Conservation (phyloP, 495 filamentous ascomycete genomes). For the Parathielavia appendiculata region DNA sequence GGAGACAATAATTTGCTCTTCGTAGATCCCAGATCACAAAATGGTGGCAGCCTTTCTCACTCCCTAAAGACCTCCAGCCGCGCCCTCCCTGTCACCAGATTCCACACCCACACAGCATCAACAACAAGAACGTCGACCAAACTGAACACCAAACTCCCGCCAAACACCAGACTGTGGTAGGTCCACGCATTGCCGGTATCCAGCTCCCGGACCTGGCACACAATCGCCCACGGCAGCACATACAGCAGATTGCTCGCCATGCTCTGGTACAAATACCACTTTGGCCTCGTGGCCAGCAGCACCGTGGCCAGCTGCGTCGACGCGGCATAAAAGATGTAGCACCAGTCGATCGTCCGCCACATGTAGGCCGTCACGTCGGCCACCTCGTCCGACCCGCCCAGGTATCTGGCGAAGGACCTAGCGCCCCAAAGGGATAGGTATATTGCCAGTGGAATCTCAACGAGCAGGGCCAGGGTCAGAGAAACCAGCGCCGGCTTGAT, state of each 20-base stretch:
- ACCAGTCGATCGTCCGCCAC: conserved; percentile 70
- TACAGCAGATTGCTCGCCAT: conserved; percentile 60
- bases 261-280: conserved; percentile 64
- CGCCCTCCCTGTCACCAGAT: conserved; percentile 45
- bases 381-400: conserved; percentile 52
- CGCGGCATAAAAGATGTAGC: conserved; percentile 68
- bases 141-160: conserved; percentile 62
- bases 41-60: neutral
- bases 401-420: conserved; percentile 54
- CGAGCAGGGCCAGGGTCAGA: conserved; percentile 43
- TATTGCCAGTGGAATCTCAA: conserved; percentile 61
- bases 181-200: conserved; percentile 57
- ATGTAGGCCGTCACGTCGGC: conserved; percentile 59
- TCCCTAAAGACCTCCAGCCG: conserved; percentile 17
- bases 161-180: conserved; percentile 63
- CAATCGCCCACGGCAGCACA: conserved; percentile 68
- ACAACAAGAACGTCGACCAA: conserved; percentile 54
- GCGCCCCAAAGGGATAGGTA: conserved; percentile 57
- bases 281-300: conserved; percentile 58
- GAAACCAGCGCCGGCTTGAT: conserved; percentile 53
- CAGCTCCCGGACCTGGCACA: conserved; percentile 46
- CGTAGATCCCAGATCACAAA: no score
- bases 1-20: no score
- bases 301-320: conserved; percentile 61
- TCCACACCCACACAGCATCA: conserved; percentile 52